Evolutionary conservation across 2,329 filamentous ascomycete species (phyloP).

Genomic region (Capronia americana): DNA sequence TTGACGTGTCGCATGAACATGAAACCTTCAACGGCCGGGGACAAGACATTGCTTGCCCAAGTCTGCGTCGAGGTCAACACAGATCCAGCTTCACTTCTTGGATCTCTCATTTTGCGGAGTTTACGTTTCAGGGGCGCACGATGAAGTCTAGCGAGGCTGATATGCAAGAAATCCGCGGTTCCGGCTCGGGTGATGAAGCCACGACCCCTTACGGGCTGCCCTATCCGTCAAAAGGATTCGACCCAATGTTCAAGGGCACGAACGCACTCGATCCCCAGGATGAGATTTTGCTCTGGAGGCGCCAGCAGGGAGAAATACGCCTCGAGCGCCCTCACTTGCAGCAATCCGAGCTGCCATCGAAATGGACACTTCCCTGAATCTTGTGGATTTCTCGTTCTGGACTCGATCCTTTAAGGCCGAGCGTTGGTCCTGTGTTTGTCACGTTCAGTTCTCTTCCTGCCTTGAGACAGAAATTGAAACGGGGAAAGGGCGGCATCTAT

Average conservation of each 20-base stretch:
- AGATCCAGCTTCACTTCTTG: not conserved
- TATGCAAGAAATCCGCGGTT: not conserved
- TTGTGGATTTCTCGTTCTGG: too few relatives aligned
- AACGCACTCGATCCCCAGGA: not conserved
- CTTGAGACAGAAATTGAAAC: too few relatives aligned
- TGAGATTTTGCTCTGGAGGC: not conserved
- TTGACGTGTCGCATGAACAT: not conserved
- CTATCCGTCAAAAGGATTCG: not conserved
- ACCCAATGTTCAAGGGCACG: not conserved
- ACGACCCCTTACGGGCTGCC: not conserved
- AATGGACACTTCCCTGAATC: not conserved
- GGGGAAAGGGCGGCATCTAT: too few relatives aligned
- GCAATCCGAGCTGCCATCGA: not conserved
- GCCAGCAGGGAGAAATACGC: not conserved
- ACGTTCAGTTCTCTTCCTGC: too few relatives aligned
- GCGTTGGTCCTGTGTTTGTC: too few relatives aligned
- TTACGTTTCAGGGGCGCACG: too few relatives aligned
- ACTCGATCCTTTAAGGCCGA: too few relatives aligned
- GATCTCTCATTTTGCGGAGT: not conserved
- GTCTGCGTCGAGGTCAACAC: not conserved
- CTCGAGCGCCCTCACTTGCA: not conserved
- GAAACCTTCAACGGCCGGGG: not conserved
- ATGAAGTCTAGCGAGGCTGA: not conserved
- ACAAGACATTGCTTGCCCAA: not conserved
- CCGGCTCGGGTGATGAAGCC: not conserved